A percentile compares a stretch with the other conserved stretches of the same genome.
Conservation (phyloP, 1,139 yeast species). For the Lodderomyces metapsilosis region DNA sequence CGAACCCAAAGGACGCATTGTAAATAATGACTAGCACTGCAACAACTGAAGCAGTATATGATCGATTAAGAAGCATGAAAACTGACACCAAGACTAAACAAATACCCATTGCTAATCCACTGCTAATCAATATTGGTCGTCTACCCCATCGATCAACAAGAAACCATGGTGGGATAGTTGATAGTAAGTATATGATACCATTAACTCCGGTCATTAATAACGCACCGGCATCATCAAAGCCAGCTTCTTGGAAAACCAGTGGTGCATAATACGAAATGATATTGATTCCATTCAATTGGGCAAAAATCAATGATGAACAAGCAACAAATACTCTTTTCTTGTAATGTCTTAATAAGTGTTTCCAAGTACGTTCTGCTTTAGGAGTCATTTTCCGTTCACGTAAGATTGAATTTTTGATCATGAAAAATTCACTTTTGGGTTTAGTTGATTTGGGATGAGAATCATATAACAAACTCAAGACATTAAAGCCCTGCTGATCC, state of each 20-base stretch:
- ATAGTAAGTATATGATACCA: constrained; percentile 44
- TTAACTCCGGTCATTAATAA: constrained; percentile 55
- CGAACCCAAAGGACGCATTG: constrained; percentile 53
- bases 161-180: constrained; percentile 56
- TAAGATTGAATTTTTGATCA: constrained; percentile 78
- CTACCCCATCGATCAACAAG: constrained; percentile 56
- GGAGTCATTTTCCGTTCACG: constrained; percentile 43
- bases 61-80: constrained; percentile 35
- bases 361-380: constrained; percentile 44
- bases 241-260: constrained; percentile 52
- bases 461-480: constrained; percentile 76
- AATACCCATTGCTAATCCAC: constrained; percentile 48
- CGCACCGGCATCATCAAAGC: constrained; percentile 49
- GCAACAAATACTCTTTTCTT: constrained; percentile 44
- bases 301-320: constrained; percentile 51
- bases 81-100: constrained; percentile 42
- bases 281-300: constrained; percentile 57
- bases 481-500: constrained; percentile 61
- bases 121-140: constrained; percentile 49
- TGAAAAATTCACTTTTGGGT: constrained; percentile 55
- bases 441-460: constrained; percentile 50
- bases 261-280: constrained; percentile 57
- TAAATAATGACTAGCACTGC: constrained; percentile 50
- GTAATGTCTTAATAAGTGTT: constrained; percentile 40
- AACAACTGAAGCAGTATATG: constrained; percentile 44